Evolutionary conservation across 495 filamentous ascomycete species (phyloP).

Genomic region (Penicillium paxilli): DNA sequence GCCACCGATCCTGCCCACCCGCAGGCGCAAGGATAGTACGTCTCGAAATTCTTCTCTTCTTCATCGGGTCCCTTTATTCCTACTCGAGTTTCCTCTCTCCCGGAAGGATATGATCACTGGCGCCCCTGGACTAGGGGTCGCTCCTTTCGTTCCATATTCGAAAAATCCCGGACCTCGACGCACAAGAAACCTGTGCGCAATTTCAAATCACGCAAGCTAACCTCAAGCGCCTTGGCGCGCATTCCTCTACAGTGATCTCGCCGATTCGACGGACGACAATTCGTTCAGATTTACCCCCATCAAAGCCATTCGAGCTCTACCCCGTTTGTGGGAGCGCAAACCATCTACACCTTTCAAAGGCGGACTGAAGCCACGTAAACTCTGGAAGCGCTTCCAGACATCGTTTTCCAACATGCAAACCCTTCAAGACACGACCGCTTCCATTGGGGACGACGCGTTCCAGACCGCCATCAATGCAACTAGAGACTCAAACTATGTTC

Average conservation of each 20-base stretch:
- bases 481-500: conserved; percentile 28
- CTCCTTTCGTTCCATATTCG: background rate
- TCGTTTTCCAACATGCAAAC: conserved; percentile 43
- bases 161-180: background rate
- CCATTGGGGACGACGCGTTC: conserved; percentile 26
- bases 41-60: conserved; percentile 1
- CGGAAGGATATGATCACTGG: background rate
- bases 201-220: conserved; percentile 11
- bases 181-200: background rate
- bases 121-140: conserved; percentile 8
- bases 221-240: conserved; percentile 5
- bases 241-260: conserved; percentile 8
- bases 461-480: conserved; percentile 35
- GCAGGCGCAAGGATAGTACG: conserved; percentile 24
- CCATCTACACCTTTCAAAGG: conserved; percentile 52
- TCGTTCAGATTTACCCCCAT: conserved; percentile 41
- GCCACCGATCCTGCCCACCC: conserved; percentile 15
- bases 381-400: conserved; percentile 52
- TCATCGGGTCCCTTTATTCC: background rate
- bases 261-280: conserved; percentile 16
- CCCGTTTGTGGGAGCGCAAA: conserved; percentile 54
- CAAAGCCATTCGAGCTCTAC: conserved; percentile 32
- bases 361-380: conserved; percentile 44
- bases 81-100: background rate
- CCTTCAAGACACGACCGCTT: conserved; percentile 28